These are phyloP conservation scores for Orbilia quercus DNA, from an alignment of 2,329 filamentous ascomycete genomes.

Conservation along the genomic window DNA sequence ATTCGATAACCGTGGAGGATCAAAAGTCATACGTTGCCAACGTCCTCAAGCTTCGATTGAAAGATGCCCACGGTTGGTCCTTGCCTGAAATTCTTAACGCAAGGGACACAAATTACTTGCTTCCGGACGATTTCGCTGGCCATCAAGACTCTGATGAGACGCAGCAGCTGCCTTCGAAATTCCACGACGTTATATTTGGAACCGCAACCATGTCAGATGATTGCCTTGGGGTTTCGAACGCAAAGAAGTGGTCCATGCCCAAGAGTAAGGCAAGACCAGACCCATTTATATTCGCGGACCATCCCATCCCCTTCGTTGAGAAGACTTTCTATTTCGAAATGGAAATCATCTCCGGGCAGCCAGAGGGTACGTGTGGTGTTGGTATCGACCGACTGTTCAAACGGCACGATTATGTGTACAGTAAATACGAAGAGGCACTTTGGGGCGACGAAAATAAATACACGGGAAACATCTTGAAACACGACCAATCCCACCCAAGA, in stretches of 20 bases:
- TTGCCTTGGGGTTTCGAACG: not conserved
- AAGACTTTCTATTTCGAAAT: constrained; percentile 16
- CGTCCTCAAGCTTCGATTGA: not conserved
- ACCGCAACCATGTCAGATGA: not conserved
- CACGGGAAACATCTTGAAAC: too few relatives aligned
- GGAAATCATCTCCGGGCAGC: not conserved
- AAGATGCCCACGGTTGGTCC: constrained; percentile 2
- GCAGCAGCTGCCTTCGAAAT: too few relatives aligned
- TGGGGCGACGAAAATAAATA: too few relatives aligned
- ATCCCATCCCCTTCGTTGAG: not conserved
- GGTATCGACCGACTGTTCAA: too few relatives aligned
- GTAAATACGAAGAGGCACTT: too few relatives aligned
- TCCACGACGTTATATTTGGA: too few relatives aligned
- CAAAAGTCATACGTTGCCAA: not conserved
- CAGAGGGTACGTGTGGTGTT: too few relatives aligned
- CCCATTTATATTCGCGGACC: not conserved
- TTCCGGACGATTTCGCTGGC: not conserved
- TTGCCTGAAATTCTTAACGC: not conserved
- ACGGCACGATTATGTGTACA: too few relatives aligned
- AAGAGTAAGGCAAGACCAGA: not conserved
- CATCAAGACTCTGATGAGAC: not conserved
- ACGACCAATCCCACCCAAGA: too few relatives aligned
- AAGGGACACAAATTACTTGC: not conserved
- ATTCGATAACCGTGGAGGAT: not conserved
- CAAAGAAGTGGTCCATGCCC: not conserved